phyloP scores from a whole-genome alignment of 768 basidiomycete genomes.

The Flagelloscypha sp. region DNA sequence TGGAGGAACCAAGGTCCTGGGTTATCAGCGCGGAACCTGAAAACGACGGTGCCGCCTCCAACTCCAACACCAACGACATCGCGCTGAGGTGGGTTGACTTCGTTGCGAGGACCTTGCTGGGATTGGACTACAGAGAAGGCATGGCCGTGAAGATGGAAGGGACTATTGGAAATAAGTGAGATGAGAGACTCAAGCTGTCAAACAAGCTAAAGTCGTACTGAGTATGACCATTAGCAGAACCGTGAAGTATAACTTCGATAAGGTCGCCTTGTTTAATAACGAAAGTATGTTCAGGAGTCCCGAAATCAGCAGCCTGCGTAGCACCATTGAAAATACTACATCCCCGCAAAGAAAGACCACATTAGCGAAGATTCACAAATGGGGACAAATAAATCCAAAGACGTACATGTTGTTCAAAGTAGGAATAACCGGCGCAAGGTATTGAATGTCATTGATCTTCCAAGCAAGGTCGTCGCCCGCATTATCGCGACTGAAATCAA shows the following conservation, averaged over 20 bases:
- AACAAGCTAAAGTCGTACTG: not conserved
- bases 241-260: conserved; percentile 18
- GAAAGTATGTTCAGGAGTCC: conserved; percentile 14
- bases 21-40: conserved; percentile 49
- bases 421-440: conserved; percentile 14
- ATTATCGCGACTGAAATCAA: conserved; percentile 2
- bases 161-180: conserved; percentile 11
- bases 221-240: conserved; percentile 16
- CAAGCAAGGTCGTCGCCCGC: conserved; percentile 13
- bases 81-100: conserved; percentile 19
- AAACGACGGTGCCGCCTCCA: conserved; percentile 24
- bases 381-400: too few species aligned
- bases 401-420: conserved; percentile 18
- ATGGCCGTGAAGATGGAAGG: conserved; percentile 19
- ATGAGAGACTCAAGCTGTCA: not conserved
- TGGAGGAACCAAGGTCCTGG: conserved; percentile 38
- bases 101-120: conserved; percentile 14
- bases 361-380: too few species aligned
- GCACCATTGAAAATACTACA: conserved; percentile 14
- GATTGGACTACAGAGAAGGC: conserved; percentile 19
- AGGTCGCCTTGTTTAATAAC: conserved; percentile 13
- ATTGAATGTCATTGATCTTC: conserved; percentile 16
- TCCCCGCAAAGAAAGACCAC: too few species aligned
- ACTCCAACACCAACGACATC: conserved; percentile 21
- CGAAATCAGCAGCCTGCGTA: conserved; percentile 11